These are phyloP conservation scores for Verticillium nubilum DNA, from an alignment of 2,329 filamentous ascomycete species.

Conservation along the genomic window DNA sequence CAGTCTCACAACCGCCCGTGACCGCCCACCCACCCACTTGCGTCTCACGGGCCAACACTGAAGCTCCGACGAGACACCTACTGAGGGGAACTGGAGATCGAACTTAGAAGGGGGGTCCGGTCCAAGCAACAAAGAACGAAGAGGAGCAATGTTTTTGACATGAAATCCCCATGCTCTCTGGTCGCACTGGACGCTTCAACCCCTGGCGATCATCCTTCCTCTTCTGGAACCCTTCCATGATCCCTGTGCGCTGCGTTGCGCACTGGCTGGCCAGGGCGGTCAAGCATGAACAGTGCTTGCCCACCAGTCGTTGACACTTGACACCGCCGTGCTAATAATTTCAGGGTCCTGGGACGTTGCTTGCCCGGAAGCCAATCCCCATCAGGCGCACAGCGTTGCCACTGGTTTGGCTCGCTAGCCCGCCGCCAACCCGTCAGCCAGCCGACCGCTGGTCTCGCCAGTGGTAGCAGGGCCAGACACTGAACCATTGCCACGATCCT, in stretches of 20 bases:
- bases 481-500: background rate
- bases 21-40: background rate
- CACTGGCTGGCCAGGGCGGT: background rate
- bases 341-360: background rate
- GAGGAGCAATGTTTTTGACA: background rate
- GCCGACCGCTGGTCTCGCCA: background rate
- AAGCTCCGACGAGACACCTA: background rate
- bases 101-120: background rate
- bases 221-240: background rate
- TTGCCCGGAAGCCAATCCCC: background rate
- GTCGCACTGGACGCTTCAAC: background rate
- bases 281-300: background rate
- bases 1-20: background rate
- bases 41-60: background rate
- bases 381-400: background rate
- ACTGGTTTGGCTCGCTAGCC: too few relatives aligned
- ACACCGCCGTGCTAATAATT: background rate
- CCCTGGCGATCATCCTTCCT: background rate
- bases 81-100: background rate
- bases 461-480: background rate
- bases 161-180: background rate
- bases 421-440: background rate
- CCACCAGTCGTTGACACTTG: background rate
- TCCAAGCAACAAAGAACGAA: background rate
- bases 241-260: background rate